phyloP scores from a whole-genome alignment of 2,329 filamentous ascomycete species.

The Lecanoromycetidae sp. region DNA sequence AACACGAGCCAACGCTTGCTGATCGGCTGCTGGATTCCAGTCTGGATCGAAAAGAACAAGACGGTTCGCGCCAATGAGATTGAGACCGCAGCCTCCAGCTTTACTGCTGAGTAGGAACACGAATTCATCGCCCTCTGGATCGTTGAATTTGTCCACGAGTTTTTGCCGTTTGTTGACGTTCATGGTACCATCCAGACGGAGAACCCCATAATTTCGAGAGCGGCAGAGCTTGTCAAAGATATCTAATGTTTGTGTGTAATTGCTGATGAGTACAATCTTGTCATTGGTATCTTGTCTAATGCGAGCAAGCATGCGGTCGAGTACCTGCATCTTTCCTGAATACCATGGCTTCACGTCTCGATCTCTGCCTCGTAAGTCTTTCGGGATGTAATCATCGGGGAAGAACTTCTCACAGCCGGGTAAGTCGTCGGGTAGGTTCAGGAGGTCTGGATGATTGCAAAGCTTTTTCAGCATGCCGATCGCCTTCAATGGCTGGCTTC shows the following conservation, averaged over 20 bases:
- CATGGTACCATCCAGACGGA: conserved; percentile 94
- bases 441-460: conserved; percentile 91
- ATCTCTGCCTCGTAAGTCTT: conserved; percentile 76
- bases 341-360: conserved; percentile 91
- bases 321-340: conserved; percentile 93
- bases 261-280: conserved; percentile 98
- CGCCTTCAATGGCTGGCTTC: conserved; percentile 88
- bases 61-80: conserved; percentile 86
- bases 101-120: conserved; percentile 95
- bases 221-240: conserved; percentile 88
- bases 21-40: conserved; percentile 96
- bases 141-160: conserved; percentile 94
- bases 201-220: conserved; percentile 65
- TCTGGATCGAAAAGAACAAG: conserved; percentile 93
- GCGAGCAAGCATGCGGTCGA: conserved; percentile 94
- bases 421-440: conserved; percentile 70
- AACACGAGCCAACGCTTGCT: conserved; percentile 90
- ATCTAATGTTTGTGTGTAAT: conserved; percentile 93
- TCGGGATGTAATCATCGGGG: conserved; percentile 78
- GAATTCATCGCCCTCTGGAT: conserved; percentile 79
- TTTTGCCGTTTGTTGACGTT: conserved; percentile 95
- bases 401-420: conserved; percentile 73
- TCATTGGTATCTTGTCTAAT: conserved; percentile 95
- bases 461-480: conserved; percentile 96
- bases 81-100: conserved; percentile 90